Percentiles rank a stretch among this genome's conserved stretches.
Evolutionary conservation across 2,329 filamentous ascomycete species (phyloP).

Genomic region (Fonsecaea multimorphosa): DNA sequence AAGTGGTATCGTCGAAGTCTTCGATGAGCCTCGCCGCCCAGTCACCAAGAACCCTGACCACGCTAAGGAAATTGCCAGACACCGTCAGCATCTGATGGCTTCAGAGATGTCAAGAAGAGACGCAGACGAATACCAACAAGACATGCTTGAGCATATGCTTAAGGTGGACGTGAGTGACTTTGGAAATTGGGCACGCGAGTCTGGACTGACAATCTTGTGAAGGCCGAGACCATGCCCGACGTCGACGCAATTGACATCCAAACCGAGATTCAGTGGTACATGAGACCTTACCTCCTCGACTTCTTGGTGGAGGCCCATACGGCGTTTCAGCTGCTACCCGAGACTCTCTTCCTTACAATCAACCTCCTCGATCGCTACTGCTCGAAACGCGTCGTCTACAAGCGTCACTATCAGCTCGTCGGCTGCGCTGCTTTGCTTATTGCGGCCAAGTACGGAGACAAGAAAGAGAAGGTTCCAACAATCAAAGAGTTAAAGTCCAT

Average conservation of each 20-base stretch:
- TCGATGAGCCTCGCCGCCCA: conserved; percentile 54
- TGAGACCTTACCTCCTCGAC: conserved; percentile 96
- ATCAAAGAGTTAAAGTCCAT: conserved; percentile 97
- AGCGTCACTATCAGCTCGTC: conserved; percentile 97
- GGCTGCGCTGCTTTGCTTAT: conserved; percentile 95
- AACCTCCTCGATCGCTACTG: conserved; percentile 98
- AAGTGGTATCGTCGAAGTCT: conserved; percentile 68
- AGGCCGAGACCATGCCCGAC: conserved; percentile 88
- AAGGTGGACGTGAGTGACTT: conserved; percentile 75
- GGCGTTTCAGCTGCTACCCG: conserved; percentile 89
- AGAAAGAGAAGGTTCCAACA: conserved; percentile 97
- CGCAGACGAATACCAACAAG: conserved; percentile 89
- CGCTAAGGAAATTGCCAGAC: conserved; percentile 76
- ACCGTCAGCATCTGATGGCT: conserved; percentile 85
- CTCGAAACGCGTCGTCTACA: conserved; percentile 96
- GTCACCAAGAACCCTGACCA: conserved; percentile 72
- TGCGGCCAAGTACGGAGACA: conserved; percentile 97
- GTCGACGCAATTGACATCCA: conserved; percentile 99
- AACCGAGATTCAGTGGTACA: conserved; percentile 99
- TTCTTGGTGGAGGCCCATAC: conserved; percentile 97
- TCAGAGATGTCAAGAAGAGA: conserved; percentile 86
- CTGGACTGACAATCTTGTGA: conserved; percentile 20
- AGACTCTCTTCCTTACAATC: conserved; percentile 93
- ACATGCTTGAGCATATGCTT: conserved; percentile 92
- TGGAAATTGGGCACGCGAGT: conserved; percentile 36